Evolutionary conservation across 345 rosid species (phyloP).

Genomic region (Salix suchowensis): DNA sequence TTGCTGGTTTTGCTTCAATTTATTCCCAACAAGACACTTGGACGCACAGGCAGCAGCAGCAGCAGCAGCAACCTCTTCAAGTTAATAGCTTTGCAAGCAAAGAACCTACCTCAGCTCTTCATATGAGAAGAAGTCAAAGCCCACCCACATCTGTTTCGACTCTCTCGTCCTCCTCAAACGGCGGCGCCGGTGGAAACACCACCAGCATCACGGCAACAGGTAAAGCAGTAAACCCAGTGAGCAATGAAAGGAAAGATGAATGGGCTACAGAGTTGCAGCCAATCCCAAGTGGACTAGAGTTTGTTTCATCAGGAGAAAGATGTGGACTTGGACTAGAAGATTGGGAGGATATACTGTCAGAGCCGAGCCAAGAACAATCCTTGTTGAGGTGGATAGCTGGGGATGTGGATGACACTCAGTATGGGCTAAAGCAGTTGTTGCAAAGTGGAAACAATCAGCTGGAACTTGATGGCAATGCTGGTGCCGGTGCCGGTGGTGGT

Average conservation of each 20-base stretch:
- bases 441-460: constrained; percentile 29
- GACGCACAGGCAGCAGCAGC: constrained; percentile 21
- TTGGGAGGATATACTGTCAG: constrained; percentile 51
- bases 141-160: constrained; percentile 65
- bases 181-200: constrained; percentile 27
- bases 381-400: constrained; percentile 45
- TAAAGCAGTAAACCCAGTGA: constrained; percentile 5
- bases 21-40: constrained; percentile 28
- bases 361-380: constrained; percentile 43
- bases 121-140: constrained; percentile 59
- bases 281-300: constrained; percentile 29
- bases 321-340: constrained; percentile 46
- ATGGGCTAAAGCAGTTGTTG: constrained; percentile 34
- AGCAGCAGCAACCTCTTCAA: constrained; percentile 14
- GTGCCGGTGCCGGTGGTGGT: neutral
- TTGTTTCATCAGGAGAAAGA: constrained; percentile 32
- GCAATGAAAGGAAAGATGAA: constrained; percentile 35
- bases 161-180: constrained; percentile 56
- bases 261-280: constrained; percentile 44
- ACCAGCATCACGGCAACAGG: constrained; percentile 16
- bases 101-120: constrained; percentile 43
- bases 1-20: constrained; percentile 36
- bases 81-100: constrained; percentile 19
- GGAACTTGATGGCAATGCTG: constrained; percentile 37
- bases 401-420: constrained; percentile 42